These are phyloP conservation scores for Phalaenopsis hybrid DNA, from an alignment of 116 monocot species.

Conservation along the genomic window DNA sequence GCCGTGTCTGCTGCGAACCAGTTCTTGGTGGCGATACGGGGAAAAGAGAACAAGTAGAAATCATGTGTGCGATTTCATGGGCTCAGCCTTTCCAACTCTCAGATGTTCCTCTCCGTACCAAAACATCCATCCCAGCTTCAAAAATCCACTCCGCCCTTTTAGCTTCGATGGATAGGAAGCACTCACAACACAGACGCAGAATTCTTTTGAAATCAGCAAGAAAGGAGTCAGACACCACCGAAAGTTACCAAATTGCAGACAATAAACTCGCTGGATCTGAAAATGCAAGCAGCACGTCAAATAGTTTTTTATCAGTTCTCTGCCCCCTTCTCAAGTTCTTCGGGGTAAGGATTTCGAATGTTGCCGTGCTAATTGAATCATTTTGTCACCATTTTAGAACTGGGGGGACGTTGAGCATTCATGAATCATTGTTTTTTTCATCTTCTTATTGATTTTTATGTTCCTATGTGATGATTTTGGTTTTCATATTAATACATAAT, in stretches of 20 bases:
- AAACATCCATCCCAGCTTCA: neutral
- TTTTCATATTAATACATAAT: neutral
- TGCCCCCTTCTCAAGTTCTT: slow-evolving; percentile 82
- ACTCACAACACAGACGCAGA: neutral
- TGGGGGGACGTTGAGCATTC: neutral
- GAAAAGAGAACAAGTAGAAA: neutral
- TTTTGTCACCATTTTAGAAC: neutral
- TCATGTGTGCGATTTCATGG: neutral
- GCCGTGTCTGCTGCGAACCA: neutral
- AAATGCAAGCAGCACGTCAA: neutral
- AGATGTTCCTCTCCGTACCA: neutral
- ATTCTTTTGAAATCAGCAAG: neutral
- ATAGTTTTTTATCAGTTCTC: slow-evolving; percentile 40
- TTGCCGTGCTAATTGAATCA: neutral
- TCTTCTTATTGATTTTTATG: neutral
- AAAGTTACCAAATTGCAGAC: neutral
- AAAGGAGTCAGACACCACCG: neutral
- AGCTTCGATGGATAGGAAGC: neutral
- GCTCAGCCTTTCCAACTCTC: neutral
- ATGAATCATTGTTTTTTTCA: neutral
- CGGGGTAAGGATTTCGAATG: slow-evolving; percentile 26
- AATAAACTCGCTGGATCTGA: slow-evolving; percentile 6
- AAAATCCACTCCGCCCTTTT: neutral
- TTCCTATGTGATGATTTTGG: neutral
- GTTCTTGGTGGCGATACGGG: neutral